A percentile compares a stretch with the other conserved stretches of the same genome.
These are phyloP conservation scores for Beauveria scarabaeidicola DNA, from an alignment of 2,329 filamentous ascomycete genomes.

Conservation along the genomic window DNA sequence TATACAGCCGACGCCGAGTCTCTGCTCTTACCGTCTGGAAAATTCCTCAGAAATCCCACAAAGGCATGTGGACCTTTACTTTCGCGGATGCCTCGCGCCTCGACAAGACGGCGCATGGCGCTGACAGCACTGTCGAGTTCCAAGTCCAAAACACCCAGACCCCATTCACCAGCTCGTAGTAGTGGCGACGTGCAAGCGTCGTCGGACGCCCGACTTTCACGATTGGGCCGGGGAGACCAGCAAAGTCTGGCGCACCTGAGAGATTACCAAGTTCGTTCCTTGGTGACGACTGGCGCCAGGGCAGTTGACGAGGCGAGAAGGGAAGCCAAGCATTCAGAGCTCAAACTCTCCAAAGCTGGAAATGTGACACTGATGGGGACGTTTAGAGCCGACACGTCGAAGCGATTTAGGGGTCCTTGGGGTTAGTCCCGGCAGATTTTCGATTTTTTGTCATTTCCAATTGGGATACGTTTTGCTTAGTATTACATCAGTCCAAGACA, in stretches of 20 bases:
- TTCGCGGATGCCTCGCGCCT: background rate
- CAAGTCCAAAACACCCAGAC: background rate
- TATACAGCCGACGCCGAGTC: constrained; percentile 16
- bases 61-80: background rate
- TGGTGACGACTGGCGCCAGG: constrained; percentile 12
- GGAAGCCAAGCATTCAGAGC: constrained; percentile 12
- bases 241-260: constrained; percentile 15
- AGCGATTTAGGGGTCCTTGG: constrained; percentile 11
- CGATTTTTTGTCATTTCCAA: background rate
- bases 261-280: constrained; percentile 15
- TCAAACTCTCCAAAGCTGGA: constrained; percentile 11
- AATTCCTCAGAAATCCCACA: constrained; percentile 21
- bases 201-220: constrained; percentile 13
- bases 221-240: constrained; percentile 13
- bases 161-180: background rate
- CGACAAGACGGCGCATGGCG: background rate
- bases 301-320: constrained; percentile 12
- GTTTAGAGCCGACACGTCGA: constrained; percentile 13
- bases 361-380: constrained; percentile 15
- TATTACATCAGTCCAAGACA: too few relatives aligned
- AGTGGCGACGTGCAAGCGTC: background rate
- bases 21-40: constrained; percentile 28
- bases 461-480: too few relatives aligned
- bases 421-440: background rate
- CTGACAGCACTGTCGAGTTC: background rate